These are phyloP conservation scores for Stephania japonica DNA, from an alignment of 164 flowering plant species.

Conservation along the genomic window DNA sequence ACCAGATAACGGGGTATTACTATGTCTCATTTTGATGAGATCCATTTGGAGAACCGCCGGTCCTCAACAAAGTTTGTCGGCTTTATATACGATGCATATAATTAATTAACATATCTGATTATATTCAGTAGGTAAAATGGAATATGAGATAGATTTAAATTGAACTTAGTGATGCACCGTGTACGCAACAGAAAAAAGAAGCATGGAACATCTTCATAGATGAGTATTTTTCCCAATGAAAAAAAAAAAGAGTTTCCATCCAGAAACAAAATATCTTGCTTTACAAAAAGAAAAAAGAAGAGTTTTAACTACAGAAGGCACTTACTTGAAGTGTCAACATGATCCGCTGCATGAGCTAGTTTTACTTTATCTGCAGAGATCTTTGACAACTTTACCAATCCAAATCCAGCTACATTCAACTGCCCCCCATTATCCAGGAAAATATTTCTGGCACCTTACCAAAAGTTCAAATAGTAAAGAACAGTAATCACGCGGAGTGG, in stretches of 20 bases:
- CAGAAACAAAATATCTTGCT: neutral
- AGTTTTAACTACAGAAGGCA: constrained; percentile 1
- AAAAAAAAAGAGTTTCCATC: neutral
- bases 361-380: constrained; percentile 65
- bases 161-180: too few relatives aligned
- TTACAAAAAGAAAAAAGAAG: neutral
- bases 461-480: constrained; percentile 72
- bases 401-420: constrained; percentile 90
- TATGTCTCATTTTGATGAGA: neutral
- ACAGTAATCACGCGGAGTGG: constrained; percentile 28
- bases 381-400: constrained; percentile 59
- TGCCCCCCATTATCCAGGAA: constrained; percentile 95
- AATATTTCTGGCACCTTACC: constrained; percentile 99
- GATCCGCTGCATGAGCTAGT: constrained; percentile 34
- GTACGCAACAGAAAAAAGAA: too few relatives aligned
- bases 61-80: too few relatives aligned
- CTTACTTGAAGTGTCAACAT: constrained; percentile 67
- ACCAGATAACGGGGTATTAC: neutral
- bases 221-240: neutral
- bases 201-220: too few relatives aligned
- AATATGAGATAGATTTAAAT: too few relatives aligned
- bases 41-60: neutral
- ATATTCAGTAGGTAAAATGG: too few relatives aligned
- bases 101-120: too few relatives aligned
- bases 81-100: too few relatives aligned